Conservation (phyloP, 805 yeast species). For the Lachancea mirantina region DNA sequence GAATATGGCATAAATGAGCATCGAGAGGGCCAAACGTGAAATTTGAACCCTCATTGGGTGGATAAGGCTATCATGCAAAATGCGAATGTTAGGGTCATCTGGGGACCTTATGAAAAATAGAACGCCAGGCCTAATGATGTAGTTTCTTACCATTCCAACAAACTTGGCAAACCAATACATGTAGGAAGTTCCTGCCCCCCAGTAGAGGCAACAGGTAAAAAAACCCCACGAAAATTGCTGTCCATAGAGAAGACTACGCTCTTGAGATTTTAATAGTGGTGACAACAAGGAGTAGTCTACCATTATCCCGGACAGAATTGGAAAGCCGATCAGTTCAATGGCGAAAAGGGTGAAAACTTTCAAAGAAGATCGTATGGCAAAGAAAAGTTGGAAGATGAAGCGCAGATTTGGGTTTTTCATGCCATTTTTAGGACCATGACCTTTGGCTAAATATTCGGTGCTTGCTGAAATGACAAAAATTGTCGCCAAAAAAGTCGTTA, state of each 20-base stretch:
- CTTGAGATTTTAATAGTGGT: constrained; percentile 20
- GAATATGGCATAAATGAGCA: constrained; percentile 63
- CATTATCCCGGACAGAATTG: constrained; percentile 76
- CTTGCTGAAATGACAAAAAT: constrained; percentile 18
- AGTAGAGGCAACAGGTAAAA: constrained; percentile 33
- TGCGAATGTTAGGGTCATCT: constrained; percentile 83
- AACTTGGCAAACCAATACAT: constrained; percentile 84
- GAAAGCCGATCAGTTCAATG: constrained; percentile 78
- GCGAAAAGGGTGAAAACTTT: constrained; percentile 72
- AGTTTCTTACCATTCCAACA: constrained; percentile 72
- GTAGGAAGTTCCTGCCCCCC: constrained; percentile 75
- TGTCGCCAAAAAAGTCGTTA: constrained; percentile 24
- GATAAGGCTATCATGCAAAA: constrained; percentile 79
- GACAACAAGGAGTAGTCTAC: constrained; percentile 52
- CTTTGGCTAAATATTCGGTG: constrained; percentile 21
- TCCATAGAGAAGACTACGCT: constrained; percentile 19
- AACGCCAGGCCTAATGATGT: constrained; percentile 79
- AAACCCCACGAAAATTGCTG: constrained; percentile 19
- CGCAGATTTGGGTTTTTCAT: constrained; percentile 36
- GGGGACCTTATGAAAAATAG: constrained; percentile 88
- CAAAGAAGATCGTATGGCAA: constrained; percentile 51
- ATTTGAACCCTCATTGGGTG: constrained; percentile 68
- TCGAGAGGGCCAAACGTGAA: constrained; percentile 65
- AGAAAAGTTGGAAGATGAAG: constrained; percentile 42
- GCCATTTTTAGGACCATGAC: constrained; percentile 24